Evolutionary conservation across 2,329 filamentous ascomycete genomes (phyloP), one percentile per base, ranked within the genome.

Genomic region (Paecilomyces dactylethromorphus): DNA sequence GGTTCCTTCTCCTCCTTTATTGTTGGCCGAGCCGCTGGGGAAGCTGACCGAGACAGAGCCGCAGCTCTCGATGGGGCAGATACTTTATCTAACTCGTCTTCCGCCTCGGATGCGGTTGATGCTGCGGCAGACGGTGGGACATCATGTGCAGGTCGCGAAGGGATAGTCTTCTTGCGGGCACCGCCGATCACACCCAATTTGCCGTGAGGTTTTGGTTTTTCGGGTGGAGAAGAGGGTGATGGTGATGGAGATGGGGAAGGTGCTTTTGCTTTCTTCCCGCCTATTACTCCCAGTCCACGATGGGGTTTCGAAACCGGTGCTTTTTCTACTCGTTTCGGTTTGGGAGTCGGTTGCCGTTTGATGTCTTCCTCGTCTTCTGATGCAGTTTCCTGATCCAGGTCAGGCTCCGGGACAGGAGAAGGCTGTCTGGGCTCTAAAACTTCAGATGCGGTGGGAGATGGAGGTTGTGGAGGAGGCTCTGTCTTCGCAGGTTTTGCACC

Each of bases 101-200:
- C 45, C 32, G 54, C 58, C 6, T 52, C 50, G 15, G 22, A 24
- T 52, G 15, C 39, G n/a, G 39, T 45, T 8, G 39, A 45, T 8
- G 18, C 39, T 18, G 39, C 39, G 0, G 39, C 15, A 18, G 39
- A n/a, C n/a, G 39, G 4, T 2, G 7, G 15, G 15, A 18, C 39
- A 18, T 21, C 39, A 26, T 55, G 53, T 12, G 54, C 54, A 24
- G 33, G 45, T 10, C 32, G 12, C 50, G 53, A 53, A 21, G 57
- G 56, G 12, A 55, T 35, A 15, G 18, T 4, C 32, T 55, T 55
- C 15, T n/a, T 49, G 15, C 39, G 39, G n/a, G 39, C 24, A 18
- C 26, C 32, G 7, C 75, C 73, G 57, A 77, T 74, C 35, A 72
- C 65, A 2, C 75, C 75, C 2, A 78, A 63, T 53, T 69, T 73